Percentiles rank a stretch among this genome's conserved stretches.
Evolutionary conservation across 2,329 filamentous ascomycete genomes (phyloP).

Genomic region (Pseudogymnoascus sp.): DNA sequence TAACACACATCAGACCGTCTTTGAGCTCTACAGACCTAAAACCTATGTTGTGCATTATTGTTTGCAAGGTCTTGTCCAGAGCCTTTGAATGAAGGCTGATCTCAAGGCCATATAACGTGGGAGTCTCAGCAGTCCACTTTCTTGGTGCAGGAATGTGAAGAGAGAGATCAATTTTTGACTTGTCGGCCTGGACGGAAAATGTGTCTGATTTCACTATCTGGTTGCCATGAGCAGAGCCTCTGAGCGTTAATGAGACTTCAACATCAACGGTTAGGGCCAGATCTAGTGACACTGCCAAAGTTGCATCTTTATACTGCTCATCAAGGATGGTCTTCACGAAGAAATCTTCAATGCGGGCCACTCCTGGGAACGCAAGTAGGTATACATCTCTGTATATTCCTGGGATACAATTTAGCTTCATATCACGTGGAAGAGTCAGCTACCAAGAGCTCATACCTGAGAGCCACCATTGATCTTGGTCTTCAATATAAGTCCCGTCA

Average conservation of each 20-base stretch:
- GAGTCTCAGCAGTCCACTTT: constrained; percentile 64
- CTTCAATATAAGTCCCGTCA: constrained; percentile 61
- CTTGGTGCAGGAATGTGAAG: constrained; percentile 39
- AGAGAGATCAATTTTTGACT: not conserved
- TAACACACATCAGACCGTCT: constrained; percentile 52
- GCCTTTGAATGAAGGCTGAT: constrained; percentile 36
- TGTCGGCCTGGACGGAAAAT: not conserved
- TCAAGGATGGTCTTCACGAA: constrained; percentile 49
- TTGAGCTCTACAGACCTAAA: constrained; percentile 58
- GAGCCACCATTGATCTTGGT: constrained; percentile 62
- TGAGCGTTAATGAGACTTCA: constrained; percentile 13
- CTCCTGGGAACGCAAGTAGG: constrained; percentile 46
- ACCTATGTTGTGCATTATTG: constrained; percentile 40
- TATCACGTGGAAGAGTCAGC: not conserved
- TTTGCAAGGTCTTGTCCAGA: constrained; percentile 18
- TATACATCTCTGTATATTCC: constrained; percentile 60
- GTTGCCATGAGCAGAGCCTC: constrained; percentile 16
- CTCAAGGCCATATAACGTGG: constrained; percentile 49
- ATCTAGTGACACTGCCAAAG: constrained; percentile 34
- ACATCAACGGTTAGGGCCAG: constrained; percentile 37
- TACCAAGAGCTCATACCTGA: constrained; percentile 35
- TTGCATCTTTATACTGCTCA: constrained; percentile 40
- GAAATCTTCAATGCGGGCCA: constrained; percentile 47
- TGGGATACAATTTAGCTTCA: constrained; percentile 13
- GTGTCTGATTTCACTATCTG: not conserved